phyloP scores from a whole-genome alignment of 139 green algal species.

The Volvox africanus region DNA sequence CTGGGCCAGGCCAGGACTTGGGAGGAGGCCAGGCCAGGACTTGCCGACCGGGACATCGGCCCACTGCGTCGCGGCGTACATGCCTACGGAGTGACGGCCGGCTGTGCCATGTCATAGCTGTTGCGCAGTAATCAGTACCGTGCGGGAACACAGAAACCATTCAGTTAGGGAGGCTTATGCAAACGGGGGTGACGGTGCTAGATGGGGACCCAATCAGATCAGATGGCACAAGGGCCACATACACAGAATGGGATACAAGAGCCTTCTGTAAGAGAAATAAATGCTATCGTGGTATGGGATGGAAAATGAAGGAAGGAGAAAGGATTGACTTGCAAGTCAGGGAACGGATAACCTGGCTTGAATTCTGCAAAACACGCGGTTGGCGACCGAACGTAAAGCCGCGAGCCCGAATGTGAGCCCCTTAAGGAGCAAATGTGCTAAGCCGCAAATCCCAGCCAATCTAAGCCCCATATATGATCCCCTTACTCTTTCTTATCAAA shows the following conservation, averaged over 20 bases:
- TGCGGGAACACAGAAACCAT: background rate
- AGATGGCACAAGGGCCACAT: background rate
- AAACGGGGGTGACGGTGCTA: background rate
- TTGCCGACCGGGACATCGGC: too few species aligned
- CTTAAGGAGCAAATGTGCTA: too few species aligned
- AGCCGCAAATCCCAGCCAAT: too few species aligned
- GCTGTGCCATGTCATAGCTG: constrained; percentile 18
- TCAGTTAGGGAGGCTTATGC: background rate
- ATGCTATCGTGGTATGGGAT: background rate
- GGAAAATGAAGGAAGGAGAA: too few species aligned
- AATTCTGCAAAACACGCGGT: background rate
- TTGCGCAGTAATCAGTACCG: background rate
- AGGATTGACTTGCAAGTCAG: background rate
- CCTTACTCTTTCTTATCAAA: too few species aligned
- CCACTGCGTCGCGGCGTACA: background rate
- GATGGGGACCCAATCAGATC: background rate
- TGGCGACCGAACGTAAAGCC: too few species aligned
- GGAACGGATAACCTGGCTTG: too few species aligned
- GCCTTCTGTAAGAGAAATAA: background rate
- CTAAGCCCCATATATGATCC: too few species aligned
- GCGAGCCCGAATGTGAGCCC: too few species aligned
- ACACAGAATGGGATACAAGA: too few species aligned
- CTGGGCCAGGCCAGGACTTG: too few species aligned
- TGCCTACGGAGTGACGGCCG: background rate
- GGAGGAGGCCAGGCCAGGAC: too few species aligned